Conservation (phyloP, 225 moss, liverwort and hornwort species). For the Rhytidiadelphus loreus region DNA sequence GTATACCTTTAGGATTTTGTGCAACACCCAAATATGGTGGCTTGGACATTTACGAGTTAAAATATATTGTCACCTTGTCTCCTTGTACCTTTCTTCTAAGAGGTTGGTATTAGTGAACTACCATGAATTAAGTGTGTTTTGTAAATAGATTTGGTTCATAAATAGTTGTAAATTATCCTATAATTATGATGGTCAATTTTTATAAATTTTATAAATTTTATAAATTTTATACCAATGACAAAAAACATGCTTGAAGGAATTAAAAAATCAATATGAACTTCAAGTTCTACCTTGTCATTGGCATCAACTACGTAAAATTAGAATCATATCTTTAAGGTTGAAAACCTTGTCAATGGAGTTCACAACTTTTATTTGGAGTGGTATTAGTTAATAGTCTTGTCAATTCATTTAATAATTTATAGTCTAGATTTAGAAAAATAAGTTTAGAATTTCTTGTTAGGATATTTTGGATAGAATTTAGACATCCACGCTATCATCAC, state of each 20-base stretch:
- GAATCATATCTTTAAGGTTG: background rate
- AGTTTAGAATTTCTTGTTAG: background rate
- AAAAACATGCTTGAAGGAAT: background rate
- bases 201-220: background rate
- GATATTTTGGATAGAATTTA: background rate
- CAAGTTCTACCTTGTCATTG: background rate
- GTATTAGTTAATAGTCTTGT: background rate
- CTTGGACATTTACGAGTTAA: background rate
- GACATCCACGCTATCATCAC: too few relatives aligned
- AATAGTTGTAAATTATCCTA: background rate
- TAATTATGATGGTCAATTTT: background rate
- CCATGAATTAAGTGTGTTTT: background rate
- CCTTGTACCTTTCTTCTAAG: background rate
- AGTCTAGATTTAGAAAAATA: background rate
- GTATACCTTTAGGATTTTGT: too few relatives aligned
- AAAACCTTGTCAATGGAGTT: background rate
- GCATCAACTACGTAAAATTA: background rate
- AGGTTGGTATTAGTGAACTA: background rate
- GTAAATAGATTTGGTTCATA: background rate
- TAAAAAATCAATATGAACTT: background rate
- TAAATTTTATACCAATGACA: background rate
- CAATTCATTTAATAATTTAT: background rate
- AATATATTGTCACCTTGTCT: background rate
- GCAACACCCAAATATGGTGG: background rate
- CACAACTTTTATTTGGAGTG: accelerated